A percentile compares a stretch with the other conserved stretches of the same genome.
These are phyloP conservation scores for Phytophthora podocarpi DNA, from an alignment of 352 stramenopile species.

Conservation along the genomic window DNA sequence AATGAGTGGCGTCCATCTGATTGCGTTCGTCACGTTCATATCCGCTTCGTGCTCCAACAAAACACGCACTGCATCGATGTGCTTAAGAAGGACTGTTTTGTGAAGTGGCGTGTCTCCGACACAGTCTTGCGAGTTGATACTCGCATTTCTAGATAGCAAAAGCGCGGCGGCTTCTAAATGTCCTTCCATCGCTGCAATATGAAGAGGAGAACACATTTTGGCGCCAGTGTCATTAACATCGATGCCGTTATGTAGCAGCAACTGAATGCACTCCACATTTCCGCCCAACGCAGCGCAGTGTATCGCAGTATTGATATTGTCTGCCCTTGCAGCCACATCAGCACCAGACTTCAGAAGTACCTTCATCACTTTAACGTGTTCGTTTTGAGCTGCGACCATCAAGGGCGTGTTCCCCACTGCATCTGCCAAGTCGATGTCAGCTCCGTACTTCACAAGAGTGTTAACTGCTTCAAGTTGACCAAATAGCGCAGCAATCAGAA, in stretches of 20 bases:
- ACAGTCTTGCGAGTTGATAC: background rate
- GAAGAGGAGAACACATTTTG: background rate
- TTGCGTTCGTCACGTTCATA: background rate
- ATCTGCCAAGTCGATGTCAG: no score
- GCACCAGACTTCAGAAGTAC: no score
- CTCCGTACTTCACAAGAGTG: background rate
- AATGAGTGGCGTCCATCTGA: conserved; percentile 4
- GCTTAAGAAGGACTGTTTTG: no score
- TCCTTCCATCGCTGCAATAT: background rate
- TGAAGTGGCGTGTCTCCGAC: background rate
- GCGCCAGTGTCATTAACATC: background rate
- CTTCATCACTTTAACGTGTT: no score
- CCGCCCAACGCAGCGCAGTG: no score
- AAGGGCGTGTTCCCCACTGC: no score
- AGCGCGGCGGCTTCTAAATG: background rate
- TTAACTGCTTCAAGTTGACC: background rate
- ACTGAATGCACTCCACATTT: background rate
- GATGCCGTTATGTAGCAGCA: background rate
- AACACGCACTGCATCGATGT: no score
- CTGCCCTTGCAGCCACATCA: no score
- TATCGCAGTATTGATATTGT: no score
- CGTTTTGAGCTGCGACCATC: no score
- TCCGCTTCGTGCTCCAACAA: background rate
- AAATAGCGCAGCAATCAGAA: background rate
- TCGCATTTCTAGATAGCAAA: background rate